A percentile compares a stretch with the other conserved stretches of the same genome.
Conservation (phyloP, 2,329 filamentous ascomycete genomes). For the Ascosphaera aggregata region DNA sequence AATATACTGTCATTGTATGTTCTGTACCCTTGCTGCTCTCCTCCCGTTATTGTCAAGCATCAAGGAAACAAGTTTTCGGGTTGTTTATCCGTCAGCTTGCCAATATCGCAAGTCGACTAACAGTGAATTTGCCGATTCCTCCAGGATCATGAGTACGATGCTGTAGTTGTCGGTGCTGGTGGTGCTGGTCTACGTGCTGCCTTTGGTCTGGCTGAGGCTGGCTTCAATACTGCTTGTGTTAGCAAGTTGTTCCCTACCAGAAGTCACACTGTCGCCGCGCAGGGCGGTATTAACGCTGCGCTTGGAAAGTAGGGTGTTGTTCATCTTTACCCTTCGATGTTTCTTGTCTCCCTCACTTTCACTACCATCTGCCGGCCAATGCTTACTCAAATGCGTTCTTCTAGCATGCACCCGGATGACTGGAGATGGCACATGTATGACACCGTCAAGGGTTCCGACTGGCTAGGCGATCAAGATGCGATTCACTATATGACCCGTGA, state of each 20-base stretch:
- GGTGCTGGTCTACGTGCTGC: constrained; percentile 40
- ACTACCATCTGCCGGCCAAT: too few species aligned
- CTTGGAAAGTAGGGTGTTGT: constrained; percentile 22
- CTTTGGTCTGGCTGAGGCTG: constrained; percentile 39
- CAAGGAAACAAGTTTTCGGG: too few species aligned
- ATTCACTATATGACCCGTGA: constrained; percentile 37
- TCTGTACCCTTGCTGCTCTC: constrained; percentile 1
- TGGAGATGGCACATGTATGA: constrained; percentile 39
- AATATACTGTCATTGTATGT: constrained; percentile 85
- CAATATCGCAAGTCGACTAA: constrained; percentile 6
- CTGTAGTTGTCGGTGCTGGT: constrained; percentile 52
- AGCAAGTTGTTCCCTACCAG: constrained; percentile 40
- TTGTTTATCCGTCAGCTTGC: too few species aligned
- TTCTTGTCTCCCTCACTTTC: too few species aligned
- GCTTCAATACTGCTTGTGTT: constrained; percentile 41
- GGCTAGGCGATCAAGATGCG: constrained; percentile 35
- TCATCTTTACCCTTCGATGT: too few species aligned
- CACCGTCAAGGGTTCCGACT: constrained; percentile 34
- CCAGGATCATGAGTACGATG: constrained; percentile 95
- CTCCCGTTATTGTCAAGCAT: background rate
- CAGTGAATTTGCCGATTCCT: constrained; percentile 4
- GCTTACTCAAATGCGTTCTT: too few species aligned
- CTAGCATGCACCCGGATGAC: constrained; percentile 28
- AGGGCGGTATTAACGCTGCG: constrained; percentile 40
- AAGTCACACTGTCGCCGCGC: constrained; percentile 42